Conservation (phyloP, 768 basidiomycete genomes). For the Boletus fagicola region DNA sequence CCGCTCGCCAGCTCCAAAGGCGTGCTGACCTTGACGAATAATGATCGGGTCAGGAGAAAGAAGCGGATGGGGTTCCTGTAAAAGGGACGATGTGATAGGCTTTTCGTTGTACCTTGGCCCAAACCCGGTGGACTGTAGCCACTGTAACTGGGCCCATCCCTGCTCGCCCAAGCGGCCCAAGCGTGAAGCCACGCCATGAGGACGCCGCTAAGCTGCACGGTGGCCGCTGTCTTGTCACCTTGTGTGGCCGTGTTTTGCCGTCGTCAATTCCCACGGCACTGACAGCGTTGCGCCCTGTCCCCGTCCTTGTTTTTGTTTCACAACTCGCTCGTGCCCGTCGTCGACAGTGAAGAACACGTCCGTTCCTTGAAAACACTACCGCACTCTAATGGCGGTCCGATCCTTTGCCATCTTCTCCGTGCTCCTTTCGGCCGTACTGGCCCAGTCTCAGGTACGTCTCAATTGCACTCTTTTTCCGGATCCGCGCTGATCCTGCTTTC, state of each 20-base stretch:
- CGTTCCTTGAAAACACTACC: slow-evolving; percentile 31
- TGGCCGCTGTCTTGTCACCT: no score
- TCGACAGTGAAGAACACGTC: slow-evolving; percentile 5
- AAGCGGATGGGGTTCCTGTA: background rate
- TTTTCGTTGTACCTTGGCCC: background rate
- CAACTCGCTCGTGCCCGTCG: background rate
- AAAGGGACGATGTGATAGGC: slow-evolving; percentile 13
- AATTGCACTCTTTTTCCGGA: background rate
- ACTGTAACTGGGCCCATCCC: background rate
- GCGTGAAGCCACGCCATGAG: no score
- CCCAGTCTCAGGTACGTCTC: slow-evolving; percentile 44
- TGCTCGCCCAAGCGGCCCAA: no score
- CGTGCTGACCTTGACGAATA: background rate
- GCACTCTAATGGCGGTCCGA: slow-evolving; percentile 42
- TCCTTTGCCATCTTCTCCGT: slow-evolving; percentile 52
- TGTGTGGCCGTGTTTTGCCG: slow-evolving; percentile 15
- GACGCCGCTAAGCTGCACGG: background rate
- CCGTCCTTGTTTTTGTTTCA: background rate
- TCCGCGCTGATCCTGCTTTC: slow-evolving; percentile 15
- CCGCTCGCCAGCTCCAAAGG: background rate
- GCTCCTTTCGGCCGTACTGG: slow-evolving; percentile 49
- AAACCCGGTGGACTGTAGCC: background rate
- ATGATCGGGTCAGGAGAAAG: background rate
- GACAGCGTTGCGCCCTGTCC: background rate
- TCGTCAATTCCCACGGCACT: background rate